Base-by-base conservation (phyloP, 2,329 filamentous ascomycete genomes). In the Pyrenophora teres region DNA sequence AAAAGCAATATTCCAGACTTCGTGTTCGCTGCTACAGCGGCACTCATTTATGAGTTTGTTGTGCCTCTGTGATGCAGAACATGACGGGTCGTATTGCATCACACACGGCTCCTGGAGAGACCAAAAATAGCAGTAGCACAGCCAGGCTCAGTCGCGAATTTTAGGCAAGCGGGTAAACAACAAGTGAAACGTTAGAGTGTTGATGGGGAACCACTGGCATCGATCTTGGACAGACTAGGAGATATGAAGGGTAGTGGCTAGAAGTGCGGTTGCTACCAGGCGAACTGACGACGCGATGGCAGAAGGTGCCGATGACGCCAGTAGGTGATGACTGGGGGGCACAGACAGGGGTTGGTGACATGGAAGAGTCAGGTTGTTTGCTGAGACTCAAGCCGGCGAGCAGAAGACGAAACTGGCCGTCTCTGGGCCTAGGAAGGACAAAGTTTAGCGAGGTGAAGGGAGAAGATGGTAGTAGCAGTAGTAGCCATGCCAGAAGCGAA, bases 321-420 rank as follows among this genome's bases (percentile, higher is more conserved):
- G 6, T 8, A 27, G 19, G 19, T 10, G 33, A 33, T 46, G 40
- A 50, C 32, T 44, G n/a, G n/a, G 40, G 40, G 46, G 46, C 45
- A 59, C 53, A 43, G 53, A 56, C 53, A 56, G 53, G 56, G 52
- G 49, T 42, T 35, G 36, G 43, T 46, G 45, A 35, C 52, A 46
- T 40, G 44, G 31, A 18, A 33, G 23, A 30, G 35, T 52, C 40
- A 44, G 19, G 19, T 19, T 5, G 19, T 19, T 19, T 19, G 19
- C 51, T 45, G 45, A 56, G 44, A 47, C 49, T 42, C 46, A 37
- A 36, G 44, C 43, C 32, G 50, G 54, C 53, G 46, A 54, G 30
- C 23, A 55, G 50, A 44, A 49, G 52, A 7, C 50, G 56, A 52
- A 59, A 63, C 51, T 47, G 41, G 41, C 52, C 51, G 40, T 50